Percentiles rank a stretch among this genome's conserved stretches.
Conservation (phyloP, 2,329 filamentous ascomycete genomes). For the Ceratocystis destructans region DNA sequence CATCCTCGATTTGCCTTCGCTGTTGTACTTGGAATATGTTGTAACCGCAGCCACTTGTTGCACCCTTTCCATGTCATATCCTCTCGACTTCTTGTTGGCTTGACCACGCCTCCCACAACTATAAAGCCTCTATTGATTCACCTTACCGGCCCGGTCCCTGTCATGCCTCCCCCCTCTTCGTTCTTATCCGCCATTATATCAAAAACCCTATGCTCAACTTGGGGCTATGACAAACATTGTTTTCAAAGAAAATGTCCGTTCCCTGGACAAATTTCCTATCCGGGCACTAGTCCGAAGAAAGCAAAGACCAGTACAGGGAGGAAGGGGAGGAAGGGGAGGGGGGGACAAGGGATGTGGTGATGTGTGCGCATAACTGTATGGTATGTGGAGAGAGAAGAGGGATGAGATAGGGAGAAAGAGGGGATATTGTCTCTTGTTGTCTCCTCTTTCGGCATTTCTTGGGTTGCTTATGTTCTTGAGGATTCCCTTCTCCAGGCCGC, state of each 20-base stretch:
- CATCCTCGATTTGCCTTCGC: too few species aligned
- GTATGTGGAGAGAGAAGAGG: background rate
- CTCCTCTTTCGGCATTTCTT: constrained; percentile 6
- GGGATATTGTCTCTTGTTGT: background rate
- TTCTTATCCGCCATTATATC: background rate
- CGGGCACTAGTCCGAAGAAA: constrained; percentile 6
- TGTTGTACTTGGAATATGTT: too few species aligned
- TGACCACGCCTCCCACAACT: background rate
- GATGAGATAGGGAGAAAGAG: background rate
- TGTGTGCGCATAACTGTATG: background rate
- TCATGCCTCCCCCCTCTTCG: background rate
- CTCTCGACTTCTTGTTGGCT: background rate
- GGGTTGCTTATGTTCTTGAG: background rate
- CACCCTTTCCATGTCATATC: background rate
- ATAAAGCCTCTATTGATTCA: background rate
- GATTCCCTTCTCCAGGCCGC: background rate
- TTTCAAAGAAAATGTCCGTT: constrained; percentile 9
- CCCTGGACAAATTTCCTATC: constrained; percentile 7
- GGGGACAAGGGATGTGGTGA: background rate
- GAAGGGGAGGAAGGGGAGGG: background rate
- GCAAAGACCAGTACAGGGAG: background rate
- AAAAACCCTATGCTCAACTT: background rate
- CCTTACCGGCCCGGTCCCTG: constrained; percentile 5
- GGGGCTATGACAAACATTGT: constrained; percentile 7
- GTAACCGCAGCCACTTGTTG: too few species aligned